Conservation (phyloP, 225 moss, liverwort and hornwort genomes). For the Thuidium tamariscinum region DNA sequence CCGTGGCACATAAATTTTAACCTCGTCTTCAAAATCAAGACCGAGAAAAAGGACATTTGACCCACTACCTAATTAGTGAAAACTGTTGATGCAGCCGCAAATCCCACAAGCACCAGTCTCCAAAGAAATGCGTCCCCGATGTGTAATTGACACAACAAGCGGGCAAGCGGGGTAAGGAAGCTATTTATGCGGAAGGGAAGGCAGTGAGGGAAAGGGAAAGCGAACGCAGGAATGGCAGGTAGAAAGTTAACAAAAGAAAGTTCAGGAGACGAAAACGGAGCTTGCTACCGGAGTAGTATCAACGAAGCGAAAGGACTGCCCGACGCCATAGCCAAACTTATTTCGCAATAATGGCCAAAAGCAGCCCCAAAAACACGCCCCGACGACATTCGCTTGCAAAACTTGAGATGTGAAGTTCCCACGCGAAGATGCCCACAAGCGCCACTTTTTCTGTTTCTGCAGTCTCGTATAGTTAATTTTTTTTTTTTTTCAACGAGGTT, state of each 20-base stretch:
- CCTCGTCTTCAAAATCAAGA: background rate
- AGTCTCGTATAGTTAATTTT: too few relatives aligned
- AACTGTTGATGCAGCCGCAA: background rate
- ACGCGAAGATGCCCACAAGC: background rate
- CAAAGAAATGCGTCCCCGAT: background rate
- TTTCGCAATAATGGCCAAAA: background rate
- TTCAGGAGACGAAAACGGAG: background rate
- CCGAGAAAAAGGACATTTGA: background rate
- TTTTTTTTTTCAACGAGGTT: background rate
- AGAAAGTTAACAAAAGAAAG: background rate
- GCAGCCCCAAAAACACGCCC: background rate
- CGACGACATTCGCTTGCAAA: background rate
- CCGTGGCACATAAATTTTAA: background rate
- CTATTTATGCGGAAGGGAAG: background rate
- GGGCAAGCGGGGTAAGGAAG: background rate
- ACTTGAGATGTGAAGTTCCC: background rate
- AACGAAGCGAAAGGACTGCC: background rate
- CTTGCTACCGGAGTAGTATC: background rate
- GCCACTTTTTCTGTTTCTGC: background rate
- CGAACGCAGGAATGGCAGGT: too few relatives aligned
- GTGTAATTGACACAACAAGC: background rate
- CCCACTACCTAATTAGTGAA: background rate
- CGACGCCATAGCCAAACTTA: background rate
- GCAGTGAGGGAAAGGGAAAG: background rate
- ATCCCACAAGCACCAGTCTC: background rate